These are phyloP conservation scores for Whalleya microplaca DNA, from an alignment of 2,329 filamentous ascomycete species.

Conservation along the genomic window DNA sequence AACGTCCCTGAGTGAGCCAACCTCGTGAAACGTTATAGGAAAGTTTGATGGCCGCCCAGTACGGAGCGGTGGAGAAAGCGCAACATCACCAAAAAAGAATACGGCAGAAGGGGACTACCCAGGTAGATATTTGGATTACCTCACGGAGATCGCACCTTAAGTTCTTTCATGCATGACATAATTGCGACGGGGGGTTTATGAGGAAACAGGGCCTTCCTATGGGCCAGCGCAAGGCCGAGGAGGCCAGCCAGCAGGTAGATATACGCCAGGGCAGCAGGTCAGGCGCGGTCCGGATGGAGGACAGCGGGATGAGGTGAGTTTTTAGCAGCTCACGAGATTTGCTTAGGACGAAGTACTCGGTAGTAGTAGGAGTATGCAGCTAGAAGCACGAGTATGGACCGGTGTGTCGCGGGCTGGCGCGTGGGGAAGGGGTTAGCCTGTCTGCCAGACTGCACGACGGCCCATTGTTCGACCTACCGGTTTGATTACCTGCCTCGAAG, in stretches of 20 bases:
- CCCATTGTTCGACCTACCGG: slow-evolving; percentile 14
- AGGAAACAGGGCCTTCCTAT: slow-evolving; percentile 21
- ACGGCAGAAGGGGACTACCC: slow-evolving; percentile 19
- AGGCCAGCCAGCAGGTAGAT: slow-evolving; percentile 13
- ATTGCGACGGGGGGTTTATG: slow-evolving; percentile 39
- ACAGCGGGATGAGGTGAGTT: slow-evolving; percentile 17
- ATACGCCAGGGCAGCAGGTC: slow-evolving; percentile 24
- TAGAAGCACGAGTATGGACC: slow-evolving; percentile 18
- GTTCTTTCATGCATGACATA: slow-evolving; percentile 50
- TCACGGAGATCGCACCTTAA: slow-evolving; percentile 39
- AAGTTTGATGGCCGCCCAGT: slow-evolving; percentile 26
- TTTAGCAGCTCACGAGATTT: slow-evolving; percentile 22
- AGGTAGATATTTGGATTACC: slow-evolving; percentile 29
- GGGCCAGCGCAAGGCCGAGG: slow-evolving; percentile 20
- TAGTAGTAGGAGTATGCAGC: slow-evolving; percentile 17
- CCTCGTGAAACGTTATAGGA: slow-evolving; percentile 26
- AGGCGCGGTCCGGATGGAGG: slow-evolving; percentile 23
- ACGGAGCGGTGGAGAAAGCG: slow-evolving; percentile 30
- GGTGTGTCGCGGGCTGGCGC: slow-evolving; percentile 19
- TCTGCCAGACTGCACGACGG: slow-evolving; percentile 21
- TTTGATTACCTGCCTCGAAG: slow-evolving; percentile 28
- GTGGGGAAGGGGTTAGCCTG: slow-evolving; percentile 20
- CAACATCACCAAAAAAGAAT: slow-evolving; percentile 25
- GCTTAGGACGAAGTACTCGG: slow-evolving; percentile 4
- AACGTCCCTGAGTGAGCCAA: slow-evolving; percentile 20